A percentile compares a stretch with the other conserved stretches of the same genome.
These are phyloP conservation scores for Salix exigua DNA, from an alignment of 345 rosid species.

Conservation along the genomic window DNA sequence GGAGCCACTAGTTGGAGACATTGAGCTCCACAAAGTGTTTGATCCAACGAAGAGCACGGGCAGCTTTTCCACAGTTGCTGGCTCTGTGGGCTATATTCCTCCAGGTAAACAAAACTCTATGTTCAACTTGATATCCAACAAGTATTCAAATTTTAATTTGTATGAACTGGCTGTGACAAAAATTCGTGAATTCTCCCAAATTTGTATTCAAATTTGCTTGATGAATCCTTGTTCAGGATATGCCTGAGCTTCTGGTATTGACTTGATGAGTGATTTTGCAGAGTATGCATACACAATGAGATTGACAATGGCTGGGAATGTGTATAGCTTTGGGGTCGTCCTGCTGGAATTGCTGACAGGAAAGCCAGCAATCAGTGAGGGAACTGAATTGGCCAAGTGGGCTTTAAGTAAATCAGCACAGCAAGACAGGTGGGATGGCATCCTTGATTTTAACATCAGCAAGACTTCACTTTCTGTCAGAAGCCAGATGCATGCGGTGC, in stretches of 20 bases:
- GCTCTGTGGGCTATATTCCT: slow-evolving; percentile 81
- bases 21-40: slow-evolving; percentile 78
- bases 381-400: slow-evolving; percentile 77
- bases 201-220: neutral
- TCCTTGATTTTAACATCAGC: slow-evolving; percentile 65
- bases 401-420: slow-evolving; percentile 45
- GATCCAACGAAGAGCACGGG: slow-evolving; percentile 79
- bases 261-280: slow-evolving; percentile 20
- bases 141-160: neutral
- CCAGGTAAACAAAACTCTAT: slow-evolving; percentile 50
- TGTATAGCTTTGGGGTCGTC: slow-evolving; percentile 76
- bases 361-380: slow-evolving; percentile 65
- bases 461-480: slow-evolving; percentile 48
- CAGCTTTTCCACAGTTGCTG: slow-evolving; percentile 82
- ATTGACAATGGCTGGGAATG: slow-evolving; percentile 74
- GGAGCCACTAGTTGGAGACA: slow-evolving; percentile 77
- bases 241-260: neutral
- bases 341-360: slow-evolving; percentile 82
- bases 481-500: slow-evolving; percentile 73
- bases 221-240: neutral
- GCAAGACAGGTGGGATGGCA: slow-evolving; percentile 48
- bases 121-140: neutral
- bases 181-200: neutral
- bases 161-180: neutral
- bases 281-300: slow-evolving; percentile 97